phyloP scores from a whole-genome alignment of 345 rosid genomes.

The Bruguiera sexangula region DNA sequence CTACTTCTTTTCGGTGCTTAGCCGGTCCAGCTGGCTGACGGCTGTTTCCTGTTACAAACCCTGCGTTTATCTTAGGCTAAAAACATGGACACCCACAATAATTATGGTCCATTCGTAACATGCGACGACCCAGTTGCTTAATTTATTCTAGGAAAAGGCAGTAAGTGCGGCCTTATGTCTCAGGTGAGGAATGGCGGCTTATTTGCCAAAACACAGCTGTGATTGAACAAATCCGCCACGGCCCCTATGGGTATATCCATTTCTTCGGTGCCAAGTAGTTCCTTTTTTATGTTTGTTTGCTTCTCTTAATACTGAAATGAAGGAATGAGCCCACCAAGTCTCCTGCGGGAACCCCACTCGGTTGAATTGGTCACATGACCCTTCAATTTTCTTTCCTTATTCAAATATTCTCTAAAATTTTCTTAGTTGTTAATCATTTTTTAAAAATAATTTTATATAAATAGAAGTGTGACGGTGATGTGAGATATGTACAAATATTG shows the following conservation, averaged over 20 bases:
- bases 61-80: background rate
- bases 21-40: too few species aligned
- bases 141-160: too few species aligned
- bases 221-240: too few species aligned
- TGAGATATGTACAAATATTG: background rate
- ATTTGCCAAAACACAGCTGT: conserved; percentile 11
- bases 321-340: background rate
- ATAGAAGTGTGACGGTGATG: too few species aligned
- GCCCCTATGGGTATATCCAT: too few species aligned
- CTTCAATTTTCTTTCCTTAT: background rate
- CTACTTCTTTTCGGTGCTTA: too few species aligned
- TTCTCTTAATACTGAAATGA: too few species aligned
- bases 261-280: too few species aligned
- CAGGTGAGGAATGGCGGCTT: background rate
- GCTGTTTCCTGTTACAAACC: too few species aligned
- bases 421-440: background rate
- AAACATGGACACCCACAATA: background rate
- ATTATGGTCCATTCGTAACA: background rate
- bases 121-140: background rate
- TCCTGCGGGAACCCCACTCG: too few species aligned
- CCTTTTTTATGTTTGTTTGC: too few species aligned
- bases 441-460: background rate
- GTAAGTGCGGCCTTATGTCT: too few species aligned
- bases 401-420: background rate
- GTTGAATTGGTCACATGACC: background rate